Base-by-base conservation (phyloP, 805 yeast species). In the Hyphopichia homilentoma region DNA sequence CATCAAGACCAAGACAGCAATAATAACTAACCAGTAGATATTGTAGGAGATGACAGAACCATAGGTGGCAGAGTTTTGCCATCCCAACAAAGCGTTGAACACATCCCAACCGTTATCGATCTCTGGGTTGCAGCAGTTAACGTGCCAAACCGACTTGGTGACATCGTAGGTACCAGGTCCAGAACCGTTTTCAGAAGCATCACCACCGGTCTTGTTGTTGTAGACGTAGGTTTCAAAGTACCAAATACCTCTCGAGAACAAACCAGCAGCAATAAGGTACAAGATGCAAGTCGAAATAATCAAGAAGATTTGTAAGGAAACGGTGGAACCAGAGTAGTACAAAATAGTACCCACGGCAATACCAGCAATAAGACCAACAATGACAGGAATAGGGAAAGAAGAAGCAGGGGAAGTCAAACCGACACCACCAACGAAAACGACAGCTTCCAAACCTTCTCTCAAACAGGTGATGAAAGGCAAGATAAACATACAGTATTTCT, bases 371-470 rank as follows among this genome's bases (percentile, higher is more conserved):
- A 89, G 65, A 49, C 96, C 97, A 47, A 80, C 66, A 41, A 89
- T 65, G 29, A 89, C 96, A n/a, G 96, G 93, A 40, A 88, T 63
- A 35, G 96, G 96, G 73, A 85, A 87, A 5, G 95, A 77, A 14
- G 52, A 35, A 26, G 57, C 57, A n/a, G 56, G 54, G 6, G 41
- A 34, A 26, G 40, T 52, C 39, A 87, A 70, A 57, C 95, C 94
- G 29, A 93, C 96, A 66, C 97, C 97, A 33, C 96, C 97, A 36
- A 89, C 93, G 52, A 89, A 89, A 27, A 89, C 95, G 38, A 89
- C 89, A 26, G 96, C 96, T 72, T 89, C 97, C 45, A 88, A 69
- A 61, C 97, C 97, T 71, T 88, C 97, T 75, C 97, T 80, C 42
- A 88, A 70, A 39, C 84, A 81, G 16, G 97, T 88, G 53, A 88